These are phyloP conservation scores for Tolypocladium paradoxum DNA, from an alignment of 2,329 filamentous ascomycete species.

Conservation along the genomic window DNA sequence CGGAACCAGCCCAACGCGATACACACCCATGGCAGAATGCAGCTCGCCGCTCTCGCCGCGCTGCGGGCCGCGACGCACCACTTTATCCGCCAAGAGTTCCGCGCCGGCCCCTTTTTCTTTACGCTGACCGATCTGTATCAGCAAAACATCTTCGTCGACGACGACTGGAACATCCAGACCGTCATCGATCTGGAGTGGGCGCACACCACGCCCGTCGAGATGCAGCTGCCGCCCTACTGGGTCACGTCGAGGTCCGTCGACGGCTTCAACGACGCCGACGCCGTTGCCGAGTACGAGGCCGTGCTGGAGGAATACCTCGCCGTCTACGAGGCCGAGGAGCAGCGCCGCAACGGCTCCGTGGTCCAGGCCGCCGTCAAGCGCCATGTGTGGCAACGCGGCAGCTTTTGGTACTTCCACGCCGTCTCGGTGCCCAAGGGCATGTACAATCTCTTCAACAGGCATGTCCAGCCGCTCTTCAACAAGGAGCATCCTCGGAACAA, in stretches of 20 bases:
- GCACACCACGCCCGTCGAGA: slow-evolving; percentile 12
- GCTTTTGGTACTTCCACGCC: no score
- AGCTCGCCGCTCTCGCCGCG: slow-evolving; percentile 15
- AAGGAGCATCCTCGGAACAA: no score
- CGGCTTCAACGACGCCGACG: not conserved
- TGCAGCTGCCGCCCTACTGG: slow-evolving; percentile 16
- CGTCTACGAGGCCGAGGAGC: slow-evolving; percentile 6
- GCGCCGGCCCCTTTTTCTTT: slow-evolving; percentile 20
- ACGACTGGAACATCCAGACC: slow-evolving; percentile 17
- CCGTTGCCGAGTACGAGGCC: not conserved
- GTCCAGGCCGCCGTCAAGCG: no score
- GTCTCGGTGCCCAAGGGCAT: no score
- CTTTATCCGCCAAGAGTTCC: slow-evolving; percentile 9
- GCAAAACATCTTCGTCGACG: slow-evolving; percentile 24
- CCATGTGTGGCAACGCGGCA: no score
- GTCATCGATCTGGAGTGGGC: slow-evolving; percentile 22
- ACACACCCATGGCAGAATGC: slow-evolving; percentile 9
- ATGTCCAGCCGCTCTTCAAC: no score
- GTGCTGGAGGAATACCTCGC: slow-evolving; percentile 4
- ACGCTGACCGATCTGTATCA: slow-evolving; percentile 24
- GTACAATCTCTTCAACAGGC: no score
- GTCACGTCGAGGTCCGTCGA: slow-evolving; percentile 9
- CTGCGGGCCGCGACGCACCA: slow-evolving; percentile 16
- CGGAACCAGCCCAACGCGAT: slow-evolving; percentile 21
- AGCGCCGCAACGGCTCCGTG: not conserved